Percentiles rank a stretch among this genome's conserved stretches.
These are phyloP conservation scores for Panicum hallii DNA, from an alignment of 202 grass and related monocot genomes.

Conservation along the genomic window DNA sequence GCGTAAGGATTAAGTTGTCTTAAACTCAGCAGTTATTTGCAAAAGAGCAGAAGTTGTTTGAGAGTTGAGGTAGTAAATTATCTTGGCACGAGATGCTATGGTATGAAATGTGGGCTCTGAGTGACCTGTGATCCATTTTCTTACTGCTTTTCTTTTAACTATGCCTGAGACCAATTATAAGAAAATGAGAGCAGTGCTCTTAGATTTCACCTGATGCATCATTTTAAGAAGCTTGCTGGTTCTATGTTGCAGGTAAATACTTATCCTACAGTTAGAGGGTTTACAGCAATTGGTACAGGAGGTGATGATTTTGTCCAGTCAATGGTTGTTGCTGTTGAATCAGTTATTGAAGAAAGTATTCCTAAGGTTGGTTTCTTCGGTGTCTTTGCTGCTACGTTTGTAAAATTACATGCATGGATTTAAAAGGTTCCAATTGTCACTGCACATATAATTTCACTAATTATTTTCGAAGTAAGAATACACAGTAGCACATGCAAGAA, in stretches of 20 bases:
- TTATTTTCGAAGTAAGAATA: background rate
- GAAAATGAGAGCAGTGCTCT: background rate
- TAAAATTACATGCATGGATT: background rate
- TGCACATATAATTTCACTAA: background rate
- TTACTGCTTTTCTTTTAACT: background rate
- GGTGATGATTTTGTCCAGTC: conserved; percentile 91
- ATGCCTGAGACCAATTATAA: background rate
- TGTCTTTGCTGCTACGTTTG: background rate
- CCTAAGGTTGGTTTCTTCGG: conserved; percentile 59
- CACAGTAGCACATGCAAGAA: background rate
- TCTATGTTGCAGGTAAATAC: conserved; percentile 64
- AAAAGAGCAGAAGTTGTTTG: background rate
- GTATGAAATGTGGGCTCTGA: background rate
- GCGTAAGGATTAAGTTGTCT: background rate
- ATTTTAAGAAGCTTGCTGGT: background rate
- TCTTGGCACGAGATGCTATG: conserved; percentile 1
- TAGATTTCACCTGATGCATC: background rate
- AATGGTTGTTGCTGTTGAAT: conserved; percentile 86
- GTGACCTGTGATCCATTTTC: background rate
- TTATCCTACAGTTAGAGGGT: conserved; percentile 78
- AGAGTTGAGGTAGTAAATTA: background rate
- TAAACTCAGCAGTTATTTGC: background rate
- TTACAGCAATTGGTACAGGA: conserved; percentile 83
- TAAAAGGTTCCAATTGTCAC: background rate
- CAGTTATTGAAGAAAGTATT: conserved; percentile 67